Evolutionary conservation across 805 yeast genomes (phyloP).

Genomic region (Wickerhamomyces mucosus): DNA sequence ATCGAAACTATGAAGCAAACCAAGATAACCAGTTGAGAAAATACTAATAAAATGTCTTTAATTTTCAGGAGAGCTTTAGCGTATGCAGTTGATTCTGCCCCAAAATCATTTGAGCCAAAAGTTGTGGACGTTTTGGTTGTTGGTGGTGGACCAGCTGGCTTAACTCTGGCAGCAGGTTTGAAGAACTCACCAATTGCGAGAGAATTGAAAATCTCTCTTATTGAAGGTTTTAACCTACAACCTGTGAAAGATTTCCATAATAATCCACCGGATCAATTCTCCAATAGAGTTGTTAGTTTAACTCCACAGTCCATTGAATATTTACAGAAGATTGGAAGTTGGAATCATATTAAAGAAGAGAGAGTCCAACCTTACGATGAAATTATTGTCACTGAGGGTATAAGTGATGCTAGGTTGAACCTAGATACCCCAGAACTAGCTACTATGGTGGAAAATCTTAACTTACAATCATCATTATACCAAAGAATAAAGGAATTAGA

Average conservation of each 20-base stretch:
- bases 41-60: slow-evolving; percentile 14
- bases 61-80: slow-evolving; percentile 18
- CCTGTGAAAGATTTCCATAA: slow-evolving; percentile 35
- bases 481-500: slow-evolving; percentile 39
- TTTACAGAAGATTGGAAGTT: slow-evolving; percentile 62
- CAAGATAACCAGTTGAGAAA: no score
- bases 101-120: slow-evolving; percentile 8
- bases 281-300: slow-evolving; percentile 77
- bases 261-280: slow-evolving; percentile 35
- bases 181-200: slow-evolving; percentile 56
- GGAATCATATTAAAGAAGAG: slow-evolving; percentile 60
- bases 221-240: slow-evolving; percentile 63
- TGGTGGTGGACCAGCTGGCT: slow-evolving; percentile 97
- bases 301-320: slow-evolving; percentile 73
- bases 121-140: slow-evolving; percentile 69
- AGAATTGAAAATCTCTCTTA: slow-evolving; percentile 50
- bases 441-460: slow-evolving; percentile 82
- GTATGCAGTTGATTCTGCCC: slow-evolving; percentile 5
- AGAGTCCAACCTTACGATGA: slow-evolving; percentile 74
- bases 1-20: neutral
- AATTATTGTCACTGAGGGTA: slow-evolving; percentile 80
- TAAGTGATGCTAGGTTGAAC: slow-evolving; percentile 57
- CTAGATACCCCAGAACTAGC: slow-evolving; percentile 63
- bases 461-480: slow-evolving; percentile 69
- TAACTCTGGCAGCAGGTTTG: slow-evolving; percentile 75